phyloP scores from a whole-genome alignment of 2,329 filamentous ascomycete species.

The Elsinoe fawcettii region DNA sequence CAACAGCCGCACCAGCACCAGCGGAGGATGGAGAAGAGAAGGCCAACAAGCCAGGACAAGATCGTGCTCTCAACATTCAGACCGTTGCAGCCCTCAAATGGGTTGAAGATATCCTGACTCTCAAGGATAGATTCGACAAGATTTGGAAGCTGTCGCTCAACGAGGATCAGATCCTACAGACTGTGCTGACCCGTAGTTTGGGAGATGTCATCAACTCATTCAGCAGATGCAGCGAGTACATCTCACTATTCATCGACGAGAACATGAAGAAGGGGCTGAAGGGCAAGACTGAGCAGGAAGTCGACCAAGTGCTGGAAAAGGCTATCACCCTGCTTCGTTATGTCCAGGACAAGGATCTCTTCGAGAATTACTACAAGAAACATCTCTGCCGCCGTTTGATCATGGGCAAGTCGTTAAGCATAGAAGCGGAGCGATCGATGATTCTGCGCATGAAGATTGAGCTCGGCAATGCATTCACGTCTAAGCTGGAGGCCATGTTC shows the following conservation, averaged over 20 bases:
- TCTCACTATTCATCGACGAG: constrained; percentile 95
- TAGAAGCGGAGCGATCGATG: constrained; percentile 91
- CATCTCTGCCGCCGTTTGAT: constrained; percentile 82
- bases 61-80: constrained; percentile 56
- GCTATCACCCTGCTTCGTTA: constrained; percentile 83
- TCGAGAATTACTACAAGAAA: constrained; percentile 97
- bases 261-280: constrained; percentile 90
- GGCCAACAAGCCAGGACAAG: constrained; percentile 41
- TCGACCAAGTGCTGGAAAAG: constrained; percentile 78
- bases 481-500: constrained; percentile 95
- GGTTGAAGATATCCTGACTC: constrained; percentile 79
- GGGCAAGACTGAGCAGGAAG: constrained; percentile 81
- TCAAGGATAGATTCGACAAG: constrained; percentile 85
- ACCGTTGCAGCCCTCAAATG: constrained; percentile 85
- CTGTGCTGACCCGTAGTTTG: constrained; percentile 77
- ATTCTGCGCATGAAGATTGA: constrained; percentile 96
- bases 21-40: constrained; percentile 46
- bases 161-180: constrained; percentile 69
- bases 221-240: constrained; percentile 74
- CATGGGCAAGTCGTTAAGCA: constrained; percentile 80
- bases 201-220: constrained; percentile 90
- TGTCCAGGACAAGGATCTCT: constrained; percentile 84
- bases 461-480: constrained; percentile 86
- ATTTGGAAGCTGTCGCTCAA: constrained; percentile 68
- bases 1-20: constrained; percentile 39